Base-by-base conservation (phyloP, 1,284 basidiomycete species). In the Rhodotorula sp. region DNA sequence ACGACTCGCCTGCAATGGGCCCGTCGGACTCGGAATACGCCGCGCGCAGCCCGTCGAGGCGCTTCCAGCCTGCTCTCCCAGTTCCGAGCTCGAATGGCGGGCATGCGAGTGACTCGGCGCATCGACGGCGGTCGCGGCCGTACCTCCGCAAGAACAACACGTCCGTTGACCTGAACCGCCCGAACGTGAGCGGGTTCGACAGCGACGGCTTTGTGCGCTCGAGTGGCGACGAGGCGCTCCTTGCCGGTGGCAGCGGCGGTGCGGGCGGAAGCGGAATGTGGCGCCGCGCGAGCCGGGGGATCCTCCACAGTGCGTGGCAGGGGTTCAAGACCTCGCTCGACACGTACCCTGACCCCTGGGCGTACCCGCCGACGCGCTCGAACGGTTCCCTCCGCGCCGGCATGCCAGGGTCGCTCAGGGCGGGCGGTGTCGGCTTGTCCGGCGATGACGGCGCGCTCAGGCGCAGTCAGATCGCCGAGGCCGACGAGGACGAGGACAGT, bases 221-320 rank as follows among this genome's bases (percentile, higher is more conserved):
- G 22, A 56, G 55, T 36, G 55, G 55, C 34, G 55, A 46, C 44
- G 61, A 62, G 27, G 29, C 54, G 17, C 32, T 44, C 50, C 29
- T 50, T 15, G 32, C 46, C 19, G 50, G 34, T 13, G 55, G 15
- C 29, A 51, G 10, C 2, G 22, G 54, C 19, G 50, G 34, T 13
- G 55, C 25, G 39, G 57, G 10, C 2, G 22, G 10, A 25, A 19
- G 55, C 55, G 34, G 37, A 27, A 29, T 39, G 17, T 39, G 41
- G 9, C 36, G 63, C 6, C 37, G 63, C 27, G 37, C 51, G 32
- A 48, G 63, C 36, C 39, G 54, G 4, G 29, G 63, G 7, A 37
- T 66, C 34, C 55, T 66, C 15, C 57, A 57, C 46, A 46, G 46
- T 21, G 64, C 64, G 27, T 66, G 64, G 64, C 64, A 66, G 50